A percentile compares a stretch with the other conserved stretches of the same genome.
Conservation (phyloP, 2,329 filamentous ascomycete genomes). For the Botryosphaeria dothidea region DNA sequence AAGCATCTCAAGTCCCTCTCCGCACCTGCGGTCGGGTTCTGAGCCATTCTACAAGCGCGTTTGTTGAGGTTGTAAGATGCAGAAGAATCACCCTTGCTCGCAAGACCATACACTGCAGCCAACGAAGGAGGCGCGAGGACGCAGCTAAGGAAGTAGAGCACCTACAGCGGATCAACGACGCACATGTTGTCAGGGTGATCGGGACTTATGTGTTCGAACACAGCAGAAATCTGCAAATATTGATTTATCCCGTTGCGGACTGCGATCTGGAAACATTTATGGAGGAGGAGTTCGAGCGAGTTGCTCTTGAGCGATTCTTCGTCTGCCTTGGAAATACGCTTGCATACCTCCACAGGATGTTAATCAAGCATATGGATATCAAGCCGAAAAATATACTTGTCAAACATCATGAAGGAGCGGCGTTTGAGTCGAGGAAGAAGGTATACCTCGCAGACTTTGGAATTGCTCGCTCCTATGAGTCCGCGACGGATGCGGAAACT, state of each 20-base stretch:
- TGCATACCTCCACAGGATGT: slow-evolving; percentile 21
- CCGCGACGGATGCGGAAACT: slow-evolving; percentile 21
- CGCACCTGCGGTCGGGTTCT: slow-evolving; percentile 1
- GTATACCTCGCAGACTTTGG: slow-evolving; percentile 30
- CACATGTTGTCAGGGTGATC: slow-evolving; percentile 24
- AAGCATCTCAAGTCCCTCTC: slow-evolving; percentile 12
- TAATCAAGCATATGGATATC: slow-evolving; percentile 30
- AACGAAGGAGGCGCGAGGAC: slow-evolving; percentile 19
- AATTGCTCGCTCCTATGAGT: slow-evolving; percentile 23
- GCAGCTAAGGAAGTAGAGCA: slow-evolving; percentile 25
- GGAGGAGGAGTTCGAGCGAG: background rate
- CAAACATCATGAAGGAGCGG: background rate
- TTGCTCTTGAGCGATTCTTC: slow-evolving; percentile 12
- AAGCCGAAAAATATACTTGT: slow-evolving; percentile 29
- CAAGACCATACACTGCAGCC: slow-evolving; percentile 24
- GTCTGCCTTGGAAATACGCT: slow-evolving; percentile 23
- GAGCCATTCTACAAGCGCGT: slow-evolving; percentile 20
- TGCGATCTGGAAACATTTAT: slow-evolving; percentile 23
- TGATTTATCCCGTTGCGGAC: slow-evolving; percentile 25
- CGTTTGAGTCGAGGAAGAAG: background rate
- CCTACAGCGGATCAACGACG: slow-evolving; percentile 21
- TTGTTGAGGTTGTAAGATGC: slow-evolving; percentile 25
- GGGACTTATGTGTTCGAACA: slow-evolving; percentile 23
- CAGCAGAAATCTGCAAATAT: slow-evolving; percentile 23
- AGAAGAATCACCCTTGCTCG: slow-evolving; percentile 23